Evolutionary conservation across 139 green algal genomes (phyloP).

Genomic region (Pedinophyceae sp.): DNA sequence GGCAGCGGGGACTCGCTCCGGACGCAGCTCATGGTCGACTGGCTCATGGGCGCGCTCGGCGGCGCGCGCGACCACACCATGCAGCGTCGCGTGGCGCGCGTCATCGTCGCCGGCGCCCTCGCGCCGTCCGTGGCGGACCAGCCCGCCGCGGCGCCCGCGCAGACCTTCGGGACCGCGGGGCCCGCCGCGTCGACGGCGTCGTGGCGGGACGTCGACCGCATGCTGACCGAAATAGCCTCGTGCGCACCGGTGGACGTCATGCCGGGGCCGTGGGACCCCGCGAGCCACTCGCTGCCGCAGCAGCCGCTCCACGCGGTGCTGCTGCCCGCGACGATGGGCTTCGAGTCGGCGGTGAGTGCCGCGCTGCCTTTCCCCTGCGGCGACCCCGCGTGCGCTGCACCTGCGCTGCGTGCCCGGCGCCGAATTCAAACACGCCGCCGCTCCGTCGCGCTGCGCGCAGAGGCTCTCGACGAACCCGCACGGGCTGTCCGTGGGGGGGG

Average conservation of each 20-base stretch:
- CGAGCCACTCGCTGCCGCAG: conserved; percentile 84
- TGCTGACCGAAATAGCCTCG: conserved; percentile 16
- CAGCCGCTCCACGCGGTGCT: conserved; percentile 88
- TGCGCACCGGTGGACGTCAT: conserved; percentile 86
- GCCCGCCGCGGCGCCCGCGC: too few species aligned
- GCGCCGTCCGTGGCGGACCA: too few species aligned
- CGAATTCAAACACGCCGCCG: too few species aligned
- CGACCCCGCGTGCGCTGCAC: not conserved
- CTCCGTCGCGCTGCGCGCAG: conserved; percentile 9
- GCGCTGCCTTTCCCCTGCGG: too few species aligned
- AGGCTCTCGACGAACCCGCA: conserved; percentile 77
- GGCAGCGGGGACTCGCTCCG: too few species aligned
- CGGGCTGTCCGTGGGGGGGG: conserved; percentile 53
- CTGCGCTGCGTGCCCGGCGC: not conserved
- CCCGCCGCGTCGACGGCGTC: too few species aligned
- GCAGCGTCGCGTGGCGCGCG: conserved; percentile 4
- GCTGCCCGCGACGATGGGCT: conserved; percentile 35
- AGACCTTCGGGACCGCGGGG: too few species aligned
- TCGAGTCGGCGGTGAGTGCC: too few species aligned
- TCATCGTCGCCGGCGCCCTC: conserved; percentile 19
- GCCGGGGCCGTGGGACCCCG: conserved; percentile 73
- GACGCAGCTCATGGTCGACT: conserved; percentile 25
- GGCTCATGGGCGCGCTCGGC: conserved; percentile 20
- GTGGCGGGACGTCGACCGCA: too few species aligned
- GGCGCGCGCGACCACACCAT: conserved; percentile 4